A percentile compares a stretch with the other conserved stretches of the same genome.
These are phyloP conservation scores for Salvia splendens DNA, from an alignment of 257 asterid species.

Conservation along the genomic window DNA sequence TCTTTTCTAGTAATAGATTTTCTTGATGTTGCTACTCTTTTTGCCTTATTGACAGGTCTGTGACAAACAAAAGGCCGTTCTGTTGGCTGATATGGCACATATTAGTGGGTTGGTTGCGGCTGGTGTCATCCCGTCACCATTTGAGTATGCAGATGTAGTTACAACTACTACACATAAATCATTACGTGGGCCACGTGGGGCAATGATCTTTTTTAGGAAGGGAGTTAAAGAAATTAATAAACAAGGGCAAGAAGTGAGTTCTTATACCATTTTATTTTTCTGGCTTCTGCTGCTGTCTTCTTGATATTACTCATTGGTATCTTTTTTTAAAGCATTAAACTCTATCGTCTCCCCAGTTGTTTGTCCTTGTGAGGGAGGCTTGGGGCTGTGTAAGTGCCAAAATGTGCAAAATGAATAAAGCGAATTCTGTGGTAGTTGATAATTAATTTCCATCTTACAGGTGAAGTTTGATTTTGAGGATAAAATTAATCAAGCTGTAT, in stretches of 20 bases:
- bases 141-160: slow-evolving; percentile 91
- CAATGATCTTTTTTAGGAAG: slow-evolving; percentile 93
- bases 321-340: not conserved
- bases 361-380: slow-evolving; percentile 1
- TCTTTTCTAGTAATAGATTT: not conserved
- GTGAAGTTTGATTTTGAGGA: slow-evolving; percentile 89
- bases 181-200: slow-evolving; percentile 97
- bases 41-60: slow-evolving; percentile 62
- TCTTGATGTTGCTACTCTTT: not conserved
- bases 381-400: slow-evolving; percentile 11
- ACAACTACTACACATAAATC: slow-evolving; percentile 98
- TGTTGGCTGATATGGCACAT: slow-evolving; percentile 99
- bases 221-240: slow-evolving; percentile 87
- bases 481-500: slow-evolving; percentile 94
- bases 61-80: slow-evolving; percentile 81
- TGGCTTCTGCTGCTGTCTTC: slow-evolving; percentile 20
- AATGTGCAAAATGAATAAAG: not conserved
- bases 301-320: not conserved
- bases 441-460: slow-evolving; percentile 41
- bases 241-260: slow-evolving; percentile 88
- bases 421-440: not conserved
- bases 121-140: slow-evolving; percentile 97
- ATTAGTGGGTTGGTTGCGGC: slow-evolving; percentile 98
- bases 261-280: slow-evolving; percentile 11
- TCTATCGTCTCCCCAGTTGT: not conserved